Evolutionary conservation across 1,139 yeast species (phyloP).

Genomic region (Suhomyces panamericanus): DNA sequence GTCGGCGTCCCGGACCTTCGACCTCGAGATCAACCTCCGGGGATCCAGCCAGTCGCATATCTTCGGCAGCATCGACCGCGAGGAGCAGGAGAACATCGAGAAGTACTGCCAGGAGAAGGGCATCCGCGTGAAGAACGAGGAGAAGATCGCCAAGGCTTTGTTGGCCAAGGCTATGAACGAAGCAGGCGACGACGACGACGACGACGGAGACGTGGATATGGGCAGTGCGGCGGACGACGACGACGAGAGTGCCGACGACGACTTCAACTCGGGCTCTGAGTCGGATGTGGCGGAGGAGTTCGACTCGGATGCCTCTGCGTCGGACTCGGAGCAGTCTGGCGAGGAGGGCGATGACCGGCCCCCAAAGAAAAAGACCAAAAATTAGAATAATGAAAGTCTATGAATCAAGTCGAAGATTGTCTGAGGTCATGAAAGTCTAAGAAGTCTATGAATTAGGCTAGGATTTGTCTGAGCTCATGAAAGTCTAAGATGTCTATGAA

Average conservation of each 20-base stretch:
- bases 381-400: slow-evolving; percentile 11
- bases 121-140: slow-evolving; percentile 82
- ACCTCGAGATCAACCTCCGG: slow-evolving; percentile 73
- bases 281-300: slow-evolving; percentile 85
- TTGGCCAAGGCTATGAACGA: slow-evolving; percentile 75
- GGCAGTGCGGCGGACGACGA: slow-evolving; percentile 73
- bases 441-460: too few relatives aligned
- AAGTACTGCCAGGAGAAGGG: slow-evolving; percentile 75
- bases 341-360: slow-evolving; percentile 46
- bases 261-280: slow-evolving; percentile 60
- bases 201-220: slow-evolving; percentile 61
- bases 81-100: slow-evolving; percentile 82
- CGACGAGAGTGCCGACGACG: slow-evolving; percentile 68
- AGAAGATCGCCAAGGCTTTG: slow-evolving; percentile 80
- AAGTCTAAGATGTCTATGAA: too few relatives aligned
- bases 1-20: slow-evolving; percentile 87
- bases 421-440: too few relatives aligned
- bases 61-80: slow-evolving; percentile 87
- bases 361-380: slow-evolving; percentile 48
- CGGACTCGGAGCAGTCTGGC: slow-evolving; percentile 39
- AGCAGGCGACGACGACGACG: slow-evolving; percentile 62
- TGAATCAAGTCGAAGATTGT: too few relatives aligned
- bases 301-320: slow-evolving; percentile 65
- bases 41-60: slow-evolving; percentile 70
- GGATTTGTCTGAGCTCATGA: too few relatives aligned